These are phyloP conservation scores for Phytophthora quininea DNA, from an alignment of 352 stramenopile species.

Conservation along the genomic window DNA sequence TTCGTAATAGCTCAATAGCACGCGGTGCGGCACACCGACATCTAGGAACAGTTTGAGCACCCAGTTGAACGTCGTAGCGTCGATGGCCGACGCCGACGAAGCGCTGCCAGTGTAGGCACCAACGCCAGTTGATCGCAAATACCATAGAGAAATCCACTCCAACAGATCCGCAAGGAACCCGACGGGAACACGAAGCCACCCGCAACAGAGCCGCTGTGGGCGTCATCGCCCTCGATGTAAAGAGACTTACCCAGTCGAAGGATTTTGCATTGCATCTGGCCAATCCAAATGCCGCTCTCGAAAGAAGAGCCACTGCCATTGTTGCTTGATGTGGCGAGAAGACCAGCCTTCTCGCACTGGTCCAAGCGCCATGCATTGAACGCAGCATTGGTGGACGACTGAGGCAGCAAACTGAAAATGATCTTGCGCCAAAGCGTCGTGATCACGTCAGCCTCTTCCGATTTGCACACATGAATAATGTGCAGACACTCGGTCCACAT, in stretches of 20 bases:
- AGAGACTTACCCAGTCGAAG: constrained; percentile 76
- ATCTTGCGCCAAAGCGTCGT: constrained; percentile 76
- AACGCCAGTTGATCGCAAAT: constrained; percentile 65
- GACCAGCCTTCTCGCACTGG: constrained; percentile 65
- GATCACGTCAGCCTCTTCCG: constrained; percentile 77
- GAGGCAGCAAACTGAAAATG: constrained; percentile 71
- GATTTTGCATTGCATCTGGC: constrained; percentile 78
- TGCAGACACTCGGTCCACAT: constrained; percentile 89
- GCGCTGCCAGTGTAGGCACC: constrained; percentile 41
- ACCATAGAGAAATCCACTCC: constrained; percentile 82
- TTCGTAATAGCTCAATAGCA: constrained; percentile 82
- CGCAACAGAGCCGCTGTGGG: constrained; percentile 44
- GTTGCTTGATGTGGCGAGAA: constrained; percentile 45
- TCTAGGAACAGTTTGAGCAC: constrained; percentile 84
- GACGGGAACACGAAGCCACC: constrained; percentile 72
- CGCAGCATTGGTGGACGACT: constrained; percentile 60
- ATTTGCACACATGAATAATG: constrained; percentile 87
- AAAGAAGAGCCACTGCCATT: constrained; percentile 53
- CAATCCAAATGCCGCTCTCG: constrained; percentile 83
- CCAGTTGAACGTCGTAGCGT: constrained; percentile 81
- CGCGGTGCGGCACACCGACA: constrained; percentile 74
- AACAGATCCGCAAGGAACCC: constrained; percentile 75
- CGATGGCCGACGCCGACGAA: constrained; percentile 57
- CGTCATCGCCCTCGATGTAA: constrained; percentile 62
- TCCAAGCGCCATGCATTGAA: constrained; percentile 81